Evolutionary conservation across 2,329 filamentous ascomycete species (phyloP).

Genomic region (Paramyrothecium sp.): DNA sequence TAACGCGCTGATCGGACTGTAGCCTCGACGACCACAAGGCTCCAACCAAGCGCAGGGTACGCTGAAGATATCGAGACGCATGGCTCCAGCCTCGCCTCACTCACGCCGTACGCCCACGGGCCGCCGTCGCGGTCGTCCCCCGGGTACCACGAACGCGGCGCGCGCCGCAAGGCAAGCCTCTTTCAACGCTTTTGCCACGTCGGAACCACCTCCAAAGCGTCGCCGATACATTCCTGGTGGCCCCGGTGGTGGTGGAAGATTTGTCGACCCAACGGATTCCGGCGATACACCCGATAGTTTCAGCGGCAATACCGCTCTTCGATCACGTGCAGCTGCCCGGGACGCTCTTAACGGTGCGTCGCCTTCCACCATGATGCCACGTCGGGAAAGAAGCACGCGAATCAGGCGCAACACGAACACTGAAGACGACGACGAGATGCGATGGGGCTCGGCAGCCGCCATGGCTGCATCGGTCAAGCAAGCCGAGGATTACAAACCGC

Average conservation of each 20-base stretch:
- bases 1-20: slow-evolving; percentile 1
- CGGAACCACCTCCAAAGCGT: slow-evolving; percentile 67
- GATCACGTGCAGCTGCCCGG: slow-evolving; percentile 49
- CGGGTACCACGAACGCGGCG: slow-evolving; percentile 39
- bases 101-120: slow-evolving; percentile 40
- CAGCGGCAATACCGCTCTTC: slow-evolving; percentile 43
- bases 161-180: slow-evolving; percentile 36
- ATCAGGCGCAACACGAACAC: slow-evolving; percentile 48
- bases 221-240: slow-evolving; percentile 83
- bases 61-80: slow-evolving; percentile 8
- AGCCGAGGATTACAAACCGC: slow-evolving; percentile 93
- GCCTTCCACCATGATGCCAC: slow-evolving; percentile 45
- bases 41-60: background rate
- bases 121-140: slow-evolving; percentile 46
- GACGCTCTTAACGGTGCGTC: slow-evolving; percentile 36
- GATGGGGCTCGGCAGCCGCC: slow-evolving; percentile 84
- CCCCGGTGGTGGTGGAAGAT: slow-evolving; percentile 81
- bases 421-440: slow-evolving; percentile 58
- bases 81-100: slow-evolving; percentile 34
- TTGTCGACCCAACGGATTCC: slow-evolving; percentile 67
- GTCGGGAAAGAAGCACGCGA: slow-evolving; percentile 57
- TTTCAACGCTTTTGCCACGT: slow-evolving; percentile 28
- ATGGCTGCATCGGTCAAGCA: slow-evolving; percentile 86
- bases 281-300: slow-evolving; percentile 51
- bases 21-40: background rate